These are phyloP conservation scores for Podila minutissima DNA, from an alignment of 192 early-diverging fungal species.

Conservation along the genomic window DNA sequence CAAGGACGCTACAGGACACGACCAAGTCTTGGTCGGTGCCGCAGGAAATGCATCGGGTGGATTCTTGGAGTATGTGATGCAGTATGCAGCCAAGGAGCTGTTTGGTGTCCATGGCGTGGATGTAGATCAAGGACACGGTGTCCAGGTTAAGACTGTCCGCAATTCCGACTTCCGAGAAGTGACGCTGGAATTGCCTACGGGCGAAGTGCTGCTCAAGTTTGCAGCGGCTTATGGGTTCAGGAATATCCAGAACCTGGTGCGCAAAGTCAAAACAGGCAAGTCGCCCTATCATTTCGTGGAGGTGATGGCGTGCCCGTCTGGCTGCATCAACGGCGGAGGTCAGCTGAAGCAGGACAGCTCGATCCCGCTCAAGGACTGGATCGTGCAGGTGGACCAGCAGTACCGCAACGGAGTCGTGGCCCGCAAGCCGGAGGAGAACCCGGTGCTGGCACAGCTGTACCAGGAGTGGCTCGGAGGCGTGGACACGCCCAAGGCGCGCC, in stretches of 20 bases:
- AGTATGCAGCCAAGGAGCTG: constrained; percentile 80
- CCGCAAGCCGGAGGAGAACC: constrained; percentile 74
- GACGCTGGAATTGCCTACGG: constrained; percentile 53
- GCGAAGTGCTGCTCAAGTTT: constrained; percentile 76
- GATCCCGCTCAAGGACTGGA: constrained; percentile 79
- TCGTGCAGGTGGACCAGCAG: constrained; percentile 69
- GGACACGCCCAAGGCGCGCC: constrained; percentile 65
- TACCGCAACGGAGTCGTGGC: constrained; percentile 65
- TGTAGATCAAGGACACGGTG: constrained; percentile 60
- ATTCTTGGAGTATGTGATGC: constrained; percentile 88
- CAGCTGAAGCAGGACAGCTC: constrained; percentile 76
- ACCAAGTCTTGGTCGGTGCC: constrained; percentile 62
- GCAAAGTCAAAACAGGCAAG: constrained; percentile 89
- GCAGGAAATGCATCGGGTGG: constrained; percentile 92
- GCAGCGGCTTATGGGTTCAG: constrained; percentile 94
- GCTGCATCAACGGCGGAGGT: constrained; percentile 98
- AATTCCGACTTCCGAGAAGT: constrained; percentile 87
- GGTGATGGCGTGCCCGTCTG: constrained; percentile 97
- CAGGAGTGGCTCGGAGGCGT: constrained; percentile 87
- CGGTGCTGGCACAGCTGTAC: constrained; percentile 68
- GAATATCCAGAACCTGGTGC: constrained; percentile 97
- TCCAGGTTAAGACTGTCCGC: constrained; percentile 77
- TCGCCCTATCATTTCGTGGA: constrained; percentile 91
- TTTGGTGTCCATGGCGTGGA: constrained; percentile 75
- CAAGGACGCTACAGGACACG: constrained; percentile 40